Base-by-base conservation (phyloP, 2,329 filamentous ascomycete species). In the Colletotrichum phormii region DNA sequence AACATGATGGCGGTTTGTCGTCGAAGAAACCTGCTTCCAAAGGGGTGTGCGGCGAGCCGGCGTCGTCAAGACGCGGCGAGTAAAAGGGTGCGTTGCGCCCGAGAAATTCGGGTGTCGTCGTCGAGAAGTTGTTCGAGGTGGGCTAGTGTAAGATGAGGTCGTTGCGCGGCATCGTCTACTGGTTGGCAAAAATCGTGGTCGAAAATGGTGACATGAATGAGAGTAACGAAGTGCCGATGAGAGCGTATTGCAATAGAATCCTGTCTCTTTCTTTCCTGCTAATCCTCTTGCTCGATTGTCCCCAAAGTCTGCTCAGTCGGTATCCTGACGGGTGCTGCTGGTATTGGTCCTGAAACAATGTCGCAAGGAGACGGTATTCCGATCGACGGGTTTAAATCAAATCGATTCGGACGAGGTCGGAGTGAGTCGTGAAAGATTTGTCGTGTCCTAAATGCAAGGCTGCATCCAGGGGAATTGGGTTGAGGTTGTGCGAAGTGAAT, bases 1-100 rank as follows among this genome's bases (percentile, higher is more conserved):
- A 98, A 87, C 91, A 97, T 94, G 85, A 85, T 91, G 86, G 80
- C 78, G 76, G 75, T 72, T 76, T 73, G 71, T 71, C 46, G 67
- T 71, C 49, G 61, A 64, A 60, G 68, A 66, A 77, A 83, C 84
- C 84, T 76, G 81, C 84, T 84, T 79, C 84, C 37, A 71, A 58
- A 55, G 46, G 18, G 64, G 74, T 62, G 72, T 54, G 71, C 67
- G 74, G 67, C 8, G 67, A 65, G 83, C 84, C 84, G 76, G 81
- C 84, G 84, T 80, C 84, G 73, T 84, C 78, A 81, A 84, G 84
- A 86, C 84, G 84, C 83, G 84, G 84, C 83, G 59, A 62, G 24
- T 11, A 62, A 75, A 65, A 53, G 71, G 58, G 71, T 66, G 59
- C 26, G 54, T 29, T 59, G 5, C 33, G 59, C 61, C 53, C 49